Evolutionary conservation across 306 rosid species (phyloP), one percentile per base, ranked within the genome.

Genomic region (Gastrolobium bilobum): DNA sequence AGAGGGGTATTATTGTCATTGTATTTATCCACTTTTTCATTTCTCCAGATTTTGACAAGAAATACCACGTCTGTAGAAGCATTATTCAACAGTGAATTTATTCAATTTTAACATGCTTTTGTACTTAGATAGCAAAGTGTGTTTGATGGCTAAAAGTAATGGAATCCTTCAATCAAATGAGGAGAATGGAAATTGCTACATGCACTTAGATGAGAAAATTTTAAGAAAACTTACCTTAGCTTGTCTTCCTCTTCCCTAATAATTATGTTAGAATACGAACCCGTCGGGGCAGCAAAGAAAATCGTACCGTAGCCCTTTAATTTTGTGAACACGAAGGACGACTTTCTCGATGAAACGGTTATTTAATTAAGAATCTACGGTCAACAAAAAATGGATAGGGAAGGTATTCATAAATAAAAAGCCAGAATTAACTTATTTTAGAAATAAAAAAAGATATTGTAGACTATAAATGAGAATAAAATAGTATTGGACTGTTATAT

Each of bases 311-410:
- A 31, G 44, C 29, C 2, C 5, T 68, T 31, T 68, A 68, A 15
- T 46, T 68, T 9, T 30, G 56, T 30, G 78, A 66, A 8, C 29
- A n/a, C 56, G 10, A 42, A 65, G 64, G 79, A 39, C 6, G 58
- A 35, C 52, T 9, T 30, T 40, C 57, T 68, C 60, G 14, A 48
- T 31, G 81, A 5, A 14, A 66, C 15, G 33, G 34, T 39, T 64
- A 14, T 14, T 64, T 38, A 39, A 39, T n/a, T 5, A 42, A 2
- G 73, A 67, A 44, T 52, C 56, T 57, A 29, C 6, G 57, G 10
- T 34, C 31, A 29, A 72, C 37, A 20, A 20, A 82, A 68, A 70
- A 6, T 47, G 46, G 61, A 33, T 8, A 31, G 56, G 7, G 69
- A 46, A 26, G 68, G 61, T 53, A 46, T 69, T 63, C 2, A 31